Conservation (phyloP, 2,329 filamentous ascomycete species). For the Xylariaceae sp. region DNA sequence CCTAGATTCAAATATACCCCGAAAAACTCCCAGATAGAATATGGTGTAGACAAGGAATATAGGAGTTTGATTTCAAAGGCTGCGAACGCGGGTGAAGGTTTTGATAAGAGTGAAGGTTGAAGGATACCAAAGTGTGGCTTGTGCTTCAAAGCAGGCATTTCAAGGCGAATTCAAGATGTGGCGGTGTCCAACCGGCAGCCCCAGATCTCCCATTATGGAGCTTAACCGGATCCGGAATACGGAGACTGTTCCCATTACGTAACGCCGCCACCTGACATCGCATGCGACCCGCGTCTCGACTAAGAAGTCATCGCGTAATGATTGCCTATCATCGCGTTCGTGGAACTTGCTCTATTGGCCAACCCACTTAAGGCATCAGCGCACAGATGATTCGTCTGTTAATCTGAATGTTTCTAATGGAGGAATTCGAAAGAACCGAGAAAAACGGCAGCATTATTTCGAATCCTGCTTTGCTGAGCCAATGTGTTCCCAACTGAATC, state of each 20-base stretch:
- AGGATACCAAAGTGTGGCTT: slow-evolving; percentile 8
- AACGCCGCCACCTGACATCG: slow-evolving; percentile 18
- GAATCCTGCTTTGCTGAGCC: background rate
- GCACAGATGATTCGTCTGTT: background rate
- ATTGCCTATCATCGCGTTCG: background rate
- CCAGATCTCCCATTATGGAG: background rate
- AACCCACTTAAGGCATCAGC: background rate
- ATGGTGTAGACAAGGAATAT: too few relatives aligned
- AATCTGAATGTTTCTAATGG: background rate
- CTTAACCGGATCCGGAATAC: background rate
- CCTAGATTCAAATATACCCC: background rate
- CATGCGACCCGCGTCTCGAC: slow-evolving; percentile 16
- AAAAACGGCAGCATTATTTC: slow-evolving; percentile 1
- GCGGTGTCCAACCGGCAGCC: background rate
- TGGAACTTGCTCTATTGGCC: background rate
- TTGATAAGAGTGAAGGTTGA: background rate
- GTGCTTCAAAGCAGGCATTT: background rate
- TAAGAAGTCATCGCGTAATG: slow-evolving; percentile 14
- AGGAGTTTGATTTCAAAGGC: background rate
- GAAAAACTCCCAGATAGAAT: background rate
- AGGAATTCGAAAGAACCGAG: background rate
- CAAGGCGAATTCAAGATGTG: slow-evolving; percentile 1
- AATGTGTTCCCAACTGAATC: background rate
- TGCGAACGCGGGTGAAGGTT: background rate
- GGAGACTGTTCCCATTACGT: background rate